Evolutionary conservation across 148 eudicot species (phyloP), one percentile per base, ranked within the genome.

Genomic region (Spergularia marina): DNA sequence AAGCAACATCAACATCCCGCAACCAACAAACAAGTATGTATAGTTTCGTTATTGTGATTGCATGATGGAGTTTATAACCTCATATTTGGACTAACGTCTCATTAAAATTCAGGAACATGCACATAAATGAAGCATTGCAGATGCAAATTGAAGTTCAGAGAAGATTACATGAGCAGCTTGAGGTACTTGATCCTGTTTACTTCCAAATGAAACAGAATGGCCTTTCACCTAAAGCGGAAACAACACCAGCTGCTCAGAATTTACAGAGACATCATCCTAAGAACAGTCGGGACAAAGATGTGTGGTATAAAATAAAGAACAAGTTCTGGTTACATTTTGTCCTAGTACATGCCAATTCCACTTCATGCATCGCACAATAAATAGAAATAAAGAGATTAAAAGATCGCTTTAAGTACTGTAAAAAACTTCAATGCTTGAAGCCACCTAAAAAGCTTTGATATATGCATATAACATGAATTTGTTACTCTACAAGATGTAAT

Each of bases 81-180:
- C 41, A 10, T 16, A 70, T 16, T 44, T 74, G 39, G 13, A 41
- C 71, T 76, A 40, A 84, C 55, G 14, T 49, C 61, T 60, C 17
- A 23, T 66, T 65, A 59, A 63, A 56, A 10, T 77, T 62, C 90
- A 89, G 98, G 84, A 93, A 86, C 80, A 65, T 91, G 59, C 96
- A 88, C 30, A 86, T 93, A 70, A 82, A 86, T 51, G 98, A 93
- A 84, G 92, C 98, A 30, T 84, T 93, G 85, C 88, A 91, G 68
- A 91, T 93, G 91, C 98, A 93, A 79, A 93, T 91, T 65, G 97
- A 91, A 82, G 98, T 93, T 73, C 97, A 93, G 79, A 85, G 94
- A 86, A 83, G 94, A 82, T 86, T 93, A 76, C 94, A 88, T 72
- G 94, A 93, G 76, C 98, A 93, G 86, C 94, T 93, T 65, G 98